Percentiles rank a stretch among this genome's conserved stretches.
These are phyloP conservation scores for Cymodocea nodosa DNA, from an alignment of 116 monocot species.

Conservation along the genomic window DNA sequence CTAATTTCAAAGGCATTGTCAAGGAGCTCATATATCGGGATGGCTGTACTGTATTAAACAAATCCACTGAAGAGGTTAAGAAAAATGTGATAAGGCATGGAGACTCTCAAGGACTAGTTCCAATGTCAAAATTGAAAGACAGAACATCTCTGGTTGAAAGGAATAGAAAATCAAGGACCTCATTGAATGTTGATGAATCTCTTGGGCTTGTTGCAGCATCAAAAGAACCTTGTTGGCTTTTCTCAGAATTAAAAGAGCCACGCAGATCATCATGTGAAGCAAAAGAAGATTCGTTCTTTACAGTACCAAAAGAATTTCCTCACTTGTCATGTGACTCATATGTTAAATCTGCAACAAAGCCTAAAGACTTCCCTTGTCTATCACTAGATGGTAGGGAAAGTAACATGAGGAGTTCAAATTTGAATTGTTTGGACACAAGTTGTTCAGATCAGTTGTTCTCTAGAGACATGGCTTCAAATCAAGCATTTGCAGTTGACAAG, in stretches of 20 bases:
- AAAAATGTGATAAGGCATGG: constrained; percentile 18
- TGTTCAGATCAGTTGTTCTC: constrained; percentile 3
- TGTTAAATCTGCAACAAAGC: constrained; percentile 7
- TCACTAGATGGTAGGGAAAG: constrained; percentile 67
- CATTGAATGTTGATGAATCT: constrained; percentile 42
- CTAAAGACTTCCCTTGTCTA: constrained; percentile 56
- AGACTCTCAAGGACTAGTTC: constrained; percentile 54
- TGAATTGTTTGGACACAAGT: constrained; percentile 22
- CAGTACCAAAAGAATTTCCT: constrained; percentile 25
- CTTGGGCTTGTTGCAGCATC: constrained; percentile 31
- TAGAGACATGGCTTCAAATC: constrained; percentile 11
- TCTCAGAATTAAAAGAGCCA: constrained; percentile 31
- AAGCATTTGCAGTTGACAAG: constrained; percentile 15
- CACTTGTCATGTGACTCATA: constrained; percentile 40
- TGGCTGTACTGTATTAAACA: constrained; percentile 21
- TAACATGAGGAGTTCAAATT: constrained; percentile 21
- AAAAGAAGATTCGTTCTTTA: constrained; percentile 22
- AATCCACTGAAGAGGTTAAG: constrained; percentile 11
- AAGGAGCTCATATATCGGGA: constrained; percentile 73
- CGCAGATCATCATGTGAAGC: constrained; percentile 49
- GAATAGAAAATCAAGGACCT: constrained; percentile 20
- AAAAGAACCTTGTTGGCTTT: constrained; percentile 37
- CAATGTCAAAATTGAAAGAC: constrained; percentile 27
- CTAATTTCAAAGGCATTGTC: constrained; percentile 65
- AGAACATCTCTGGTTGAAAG: constrained; percentile 14